Evolutionary conservation across 108 stramenopile genomes (phyloP).

Genomic region (Skeletonema marinoi): DNA sequence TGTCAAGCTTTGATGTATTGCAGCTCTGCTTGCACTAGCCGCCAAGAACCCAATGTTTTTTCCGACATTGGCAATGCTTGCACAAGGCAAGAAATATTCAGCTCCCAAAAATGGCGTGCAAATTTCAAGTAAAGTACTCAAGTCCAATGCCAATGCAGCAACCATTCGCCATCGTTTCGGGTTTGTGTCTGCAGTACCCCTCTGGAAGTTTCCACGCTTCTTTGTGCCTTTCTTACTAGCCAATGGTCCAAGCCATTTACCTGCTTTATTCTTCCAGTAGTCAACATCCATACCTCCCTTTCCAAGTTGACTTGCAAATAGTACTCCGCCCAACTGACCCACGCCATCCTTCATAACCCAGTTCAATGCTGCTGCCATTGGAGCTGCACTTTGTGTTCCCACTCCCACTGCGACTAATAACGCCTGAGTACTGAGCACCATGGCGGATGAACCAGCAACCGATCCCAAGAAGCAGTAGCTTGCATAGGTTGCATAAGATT

Average conservation of each 20-base stretch:
- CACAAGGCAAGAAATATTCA: conserved; percentile 81
- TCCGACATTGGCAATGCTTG: conserved; percentile 93
- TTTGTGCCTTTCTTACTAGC: background rate
- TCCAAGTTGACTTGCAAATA: conserved; percentile 89
- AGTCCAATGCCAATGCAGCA: conserved; percentile 83
- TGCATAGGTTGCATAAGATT: conserved; percentile 73
- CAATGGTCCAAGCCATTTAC: background rate
- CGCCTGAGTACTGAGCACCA: conserved; percentile 91
- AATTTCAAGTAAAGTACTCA: conserved; percentile 87
- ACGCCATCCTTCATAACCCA: conserved; percentile 98
- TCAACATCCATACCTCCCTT: conserved; percentile 44
- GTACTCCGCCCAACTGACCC: conserved; percentile 93
- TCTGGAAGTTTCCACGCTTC: conserved; percentile 30
- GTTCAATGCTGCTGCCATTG: conserved; percentile 95
- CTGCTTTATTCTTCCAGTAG: conserved; percentile 35
- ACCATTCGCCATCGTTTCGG: conserved; percentile 93
- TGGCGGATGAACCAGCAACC: conserved; percentile 75
- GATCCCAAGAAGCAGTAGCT: conserved; percentile 64
- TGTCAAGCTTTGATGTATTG: conserved; percentile 86
- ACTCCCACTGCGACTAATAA: conserved; percentile 92
- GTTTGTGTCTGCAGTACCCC: conserved; percentile 77
- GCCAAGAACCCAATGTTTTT: conserved; percentile 96
- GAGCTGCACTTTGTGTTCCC: conserved; percentile 80
- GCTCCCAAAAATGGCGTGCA: conserved; percentile 76
- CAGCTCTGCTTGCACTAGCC: conserved; percentile 92